phyloP scores from a whole-genome alignment of 352 stramenopile genomes.

The Globisporangium recalcitrans region DNA sequence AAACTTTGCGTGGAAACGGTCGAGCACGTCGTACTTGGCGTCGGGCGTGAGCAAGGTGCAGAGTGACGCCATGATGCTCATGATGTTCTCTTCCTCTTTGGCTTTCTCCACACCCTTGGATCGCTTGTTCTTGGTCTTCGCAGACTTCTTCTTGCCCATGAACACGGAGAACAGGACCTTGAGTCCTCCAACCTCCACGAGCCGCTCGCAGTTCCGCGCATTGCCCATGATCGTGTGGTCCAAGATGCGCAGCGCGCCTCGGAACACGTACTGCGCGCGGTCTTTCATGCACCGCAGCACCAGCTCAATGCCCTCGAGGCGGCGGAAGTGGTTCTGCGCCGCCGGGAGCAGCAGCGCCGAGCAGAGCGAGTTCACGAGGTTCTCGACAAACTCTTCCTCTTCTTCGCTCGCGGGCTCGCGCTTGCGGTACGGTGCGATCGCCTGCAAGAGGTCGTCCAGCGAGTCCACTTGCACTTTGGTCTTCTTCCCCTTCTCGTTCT shows the following conservation, averaged over 20 bases:
- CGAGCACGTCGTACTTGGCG: constrained; percentile 47
- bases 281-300: constrained; percentile 90
- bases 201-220: constrained; percentile 55
- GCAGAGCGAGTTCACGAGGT: constrained; percentile 87
- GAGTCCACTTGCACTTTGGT: constrained; percentile 40
- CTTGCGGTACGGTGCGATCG: constrained; percentile 86
- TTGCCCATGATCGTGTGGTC: constrained; percentile 60
- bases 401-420: constrained; percentile 64
- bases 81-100: constrained; percentile 63
- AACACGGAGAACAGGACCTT: constrained; percentile 65
- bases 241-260: constrained; percentile 43
- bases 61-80: constrained; percentile 62
- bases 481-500: constrained; percentile 11
- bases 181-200: constrained; percentile 64
- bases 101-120: constrained; percentile 18
- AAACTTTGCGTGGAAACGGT: constrained; percentile 78
- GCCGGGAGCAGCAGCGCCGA: constrained; percentile 57
- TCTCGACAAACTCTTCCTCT: constrained; percentile 92
- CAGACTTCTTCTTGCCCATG: constrained; percentile 54
- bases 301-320: constrained; percentile 89
- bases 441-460: constrained; percentile 90
- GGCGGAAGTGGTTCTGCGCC: constrained; percentile 52
- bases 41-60: constrained; percentile 44
- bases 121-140: constrained; percentile 22
- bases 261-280: constrained; percentile 64